phyloP scores from a whole-genome alignment of 2,329 filamentous ascomycete genomes.

The Didymella lethalis region DNA sequence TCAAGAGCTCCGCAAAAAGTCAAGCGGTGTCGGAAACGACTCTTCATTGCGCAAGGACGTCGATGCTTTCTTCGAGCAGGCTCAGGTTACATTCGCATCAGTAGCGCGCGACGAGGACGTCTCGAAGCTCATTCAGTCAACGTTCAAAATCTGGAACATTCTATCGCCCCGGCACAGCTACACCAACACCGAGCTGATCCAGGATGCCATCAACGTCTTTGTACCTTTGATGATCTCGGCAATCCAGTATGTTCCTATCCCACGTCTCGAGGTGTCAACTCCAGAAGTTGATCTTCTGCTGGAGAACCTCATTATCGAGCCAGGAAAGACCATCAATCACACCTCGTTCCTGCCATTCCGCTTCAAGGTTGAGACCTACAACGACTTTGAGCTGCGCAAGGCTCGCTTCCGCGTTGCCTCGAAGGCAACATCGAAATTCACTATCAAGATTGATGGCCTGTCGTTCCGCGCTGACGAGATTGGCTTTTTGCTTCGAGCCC shows the following conservation, averaged over 20 bases:
- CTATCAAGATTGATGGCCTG: constrained; percentile 80
- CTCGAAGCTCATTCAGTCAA: constrained; percentile 71
- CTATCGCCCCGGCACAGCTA: constrained; percentile 71
- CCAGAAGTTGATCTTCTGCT: constrained; percentile 85
- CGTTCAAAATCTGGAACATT: constrained; percentile 71
- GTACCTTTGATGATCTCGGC: constrained; percentile 77
- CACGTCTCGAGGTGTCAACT: constrained; percentile 84
- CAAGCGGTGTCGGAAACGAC: constrained; percentile 66
- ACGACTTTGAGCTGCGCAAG: constrained; percentile 86
- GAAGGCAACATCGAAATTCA: constrained; percentile 73
- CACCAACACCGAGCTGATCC: constrained; percentile 74
- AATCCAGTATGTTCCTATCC: constrained; percentile 88
- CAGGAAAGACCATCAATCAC: constrained; percentile 81
- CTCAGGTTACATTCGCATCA: constrained; percentile 71
- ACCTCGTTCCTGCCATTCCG: constrained; percentile 90
- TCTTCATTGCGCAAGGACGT: constrained; percentile 76
- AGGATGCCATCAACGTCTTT: constrained; percentile 81
- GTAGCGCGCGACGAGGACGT: constrained; percentile 77
- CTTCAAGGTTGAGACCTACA: constrained; percentile 81
- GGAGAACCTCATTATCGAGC: constrained; percentile 90
- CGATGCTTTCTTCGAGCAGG: constrained; percentile 73
- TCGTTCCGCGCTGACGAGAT: constrained; percentile 86
- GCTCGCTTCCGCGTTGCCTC: constrained; percentile 73
- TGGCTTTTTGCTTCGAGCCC: constrained; percentile 86
- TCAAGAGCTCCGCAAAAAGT: constrained; percentile 65